Base-by-base conservation (phyloP, 805 yeast species). In the Millerago galiae region DNA sequence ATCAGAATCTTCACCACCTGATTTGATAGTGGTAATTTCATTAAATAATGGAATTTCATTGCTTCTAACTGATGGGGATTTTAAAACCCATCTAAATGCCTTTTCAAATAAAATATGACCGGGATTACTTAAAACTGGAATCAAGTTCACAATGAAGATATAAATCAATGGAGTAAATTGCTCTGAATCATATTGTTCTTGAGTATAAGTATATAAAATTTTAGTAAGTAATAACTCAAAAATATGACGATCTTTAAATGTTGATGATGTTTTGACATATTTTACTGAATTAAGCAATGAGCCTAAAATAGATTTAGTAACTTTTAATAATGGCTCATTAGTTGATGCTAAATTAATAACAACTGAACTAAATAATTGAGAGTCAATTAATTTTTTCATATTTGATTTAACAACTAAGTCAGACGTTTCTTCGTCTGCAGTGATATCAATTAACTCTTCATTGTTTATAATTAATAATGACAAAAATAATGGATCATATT, bases 101-200 rank as follows among this genome's bases (percentile, higher is more conserved):
- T 77, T 77, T 48, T 89, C 96, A 59, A 82, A 85, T 16, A 91
- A 59, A 51, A 71, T 72, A 48, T 86, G 91, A 0, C 80, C 77
- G 0, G 97, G 96, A 47, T 81, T 77, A 6, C 70, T 59, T 44
- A 86, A 58, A 2, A 86, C 66, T 3, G 77, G 74, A 4, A 78
- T 63, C 31, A 88, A 57, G 40, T 74, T 71, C 1, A 87, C 73
- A 32, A 81, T 60, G 42, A 77, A 56, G 14, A 68, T 63, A 62
- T 83, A 74, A n/a, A 80, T 65, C 14, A 82, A 48, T 3, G 80
- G 71, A 0, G 79, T 53, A 6, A 73, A 46, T 2, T 53, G 56
- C 3, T 45, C 41, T 8, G 53, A 16, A 3, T 43, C 38, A 25
- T 35, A 13, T 27, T 42, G 40, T 38, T 46, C 40, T 54, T 51